These are phyloP conservation scores for Phytophthora ohioensis DNA, from an alignment of 352 stramenopile species.

Conservation along the genomic window DNA sequence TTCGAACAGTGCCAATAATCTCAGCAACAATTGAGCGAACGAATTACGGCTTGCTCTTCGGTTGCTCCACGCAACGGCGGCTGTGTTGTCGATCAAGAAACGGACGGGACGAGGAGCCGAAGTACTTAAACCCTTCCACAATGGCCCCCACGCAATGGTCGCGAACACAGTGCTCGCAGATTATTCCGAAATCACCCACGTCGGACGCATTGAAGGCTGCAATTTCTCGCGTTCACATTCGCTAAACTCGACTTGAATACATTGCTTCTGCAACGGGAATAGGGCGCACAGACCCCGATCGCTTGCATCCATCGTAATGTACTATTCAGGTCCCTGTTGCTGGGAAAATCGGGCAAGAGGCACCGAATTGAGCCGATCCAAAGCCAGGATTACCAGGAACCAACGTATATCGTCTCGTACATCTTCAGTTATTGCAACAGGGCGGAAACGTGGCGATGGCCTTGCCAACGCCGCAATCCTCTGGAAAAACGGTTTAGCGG, in stretches of 20 bases:
- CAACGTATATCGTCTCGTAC: no score
- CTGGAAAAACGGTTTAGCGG: no score
- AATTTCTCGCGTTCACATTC: conserved; percentile 5
- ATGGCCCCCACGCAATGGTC: neutral
- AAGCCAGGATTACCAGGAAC: no score
- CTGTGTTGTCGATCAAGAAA: conserved; percentile 19
- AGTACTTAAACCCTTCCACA: neutral
- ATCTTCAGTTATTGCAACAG: no score
- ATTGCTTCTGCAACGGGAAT: conserved; percentile 12
- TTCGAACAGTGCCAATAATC: neutral
- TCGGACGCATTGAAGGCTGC: neutral
- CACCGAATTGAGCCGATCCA: no score
- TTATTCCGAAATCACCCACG: neutral
- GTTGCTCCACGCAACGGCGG: conserved; percentile 13
- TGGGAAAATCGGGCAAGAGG: no score
- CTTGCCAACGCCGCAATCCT: no score
- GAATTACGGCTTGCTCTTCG: neutral
- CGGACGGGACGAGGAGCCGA: neutral
- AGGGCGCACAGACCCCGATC: conserved; percentile 16
- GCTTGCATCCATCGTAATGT: conserved; percentile 20
- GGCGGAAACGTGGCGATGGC: no score
- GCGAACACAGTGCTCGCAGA: conserved; percentile 12
- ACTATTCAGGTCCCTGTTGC: no score
- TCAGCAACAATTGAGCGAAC: conserved; percentile 2
- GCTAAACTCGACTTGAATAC: conserved; percentile 15